Conservation (phyloP, 129 eudicot species). For the Centaurea solstitialis region DNA sequence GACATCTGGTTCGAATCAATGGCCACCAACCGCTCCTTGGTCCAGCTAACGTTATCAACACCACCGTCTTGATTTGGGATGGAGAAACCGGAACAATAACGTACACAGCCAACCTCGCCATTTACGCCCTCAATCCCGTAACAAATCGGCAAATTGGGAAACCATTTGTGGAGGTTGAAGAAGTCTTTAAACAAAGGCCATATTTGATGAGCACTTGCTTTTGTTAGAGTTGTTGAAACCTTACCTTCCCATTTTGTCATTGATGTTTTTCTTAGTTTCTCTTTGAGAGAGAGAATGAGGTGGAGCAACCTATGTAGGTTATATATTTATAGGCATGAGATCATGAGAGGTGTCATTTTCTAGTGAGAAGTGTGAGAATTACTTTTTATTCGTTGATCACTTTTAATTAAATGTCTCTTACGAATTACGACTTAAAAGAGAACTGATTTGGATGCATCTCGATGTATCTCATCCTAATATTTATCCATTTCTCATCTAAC, state of each 20-base stretch:
- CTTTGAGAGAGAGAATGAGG: neutral
- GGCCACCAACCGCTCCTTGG: conserved; percentile 58
- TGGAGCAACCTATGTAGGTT: neutral
- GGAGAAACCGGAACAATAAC: conserved; percentile 51
- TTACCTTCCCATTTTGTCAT: conserved; percentile 60
- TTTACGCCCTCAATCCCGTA: conserved; percentile 61
- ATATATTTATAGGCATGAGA: no score
- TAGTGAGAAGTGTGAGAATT: no score
- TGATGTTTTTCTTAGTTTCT: neutral
- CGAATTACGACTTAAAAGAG: no score
- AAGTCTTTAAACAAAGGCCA: conserved; percentile 64
- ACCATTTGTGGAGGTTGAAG: conserved; percentile 69
- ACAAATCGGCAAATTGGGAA: conserved; percentile 51
- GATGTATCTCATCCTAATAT: no score
- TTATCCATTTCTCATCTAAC: no score
- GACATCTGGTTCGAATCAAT: conserved; percentile 43
- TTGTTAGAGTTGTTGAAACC: conserved; percentile 51
- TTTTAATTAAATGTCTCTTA: no score
- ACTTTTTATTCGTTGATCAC: no score
- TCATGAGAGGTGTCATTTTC: no score
- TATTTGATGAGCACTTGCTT: conserved; percentile 49
- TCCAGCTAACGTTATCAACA: conserved; percentile 43
- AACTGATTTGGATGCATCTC: no score
- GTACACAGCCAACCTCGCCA: conserved; percentile 57
- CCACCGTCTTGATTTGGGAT: conserved; percentile 33